Percentiles rank a stretch among this genome's conserved stretches.
These are phyloP conservation scores for Dioscorea zingiberensis DNA, from an alignment of 106 monocot genomes.

Conservation along the genomic window DNA sequence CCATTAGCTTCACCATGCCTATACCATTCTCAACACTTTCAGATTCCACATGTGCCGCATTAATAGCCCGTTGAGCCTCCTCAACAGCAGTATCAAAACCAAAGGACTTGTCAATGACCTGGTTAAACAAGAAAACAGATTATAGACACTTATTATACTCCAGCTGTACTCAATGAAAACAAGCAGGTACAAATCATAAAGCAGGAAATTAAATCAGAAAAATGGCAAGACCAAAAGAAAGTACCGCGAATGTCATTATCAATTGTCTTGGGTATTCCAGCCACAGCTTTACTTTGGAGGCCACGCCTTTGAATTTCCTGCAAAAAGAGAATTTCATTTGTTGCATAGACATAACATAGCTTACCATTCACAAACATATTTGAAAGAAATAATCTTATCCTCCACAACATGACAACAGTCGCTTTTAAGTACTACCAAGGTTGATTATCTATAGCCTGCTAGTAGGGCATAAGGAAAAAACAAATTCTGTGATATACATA, in stretches of 20 bases:
- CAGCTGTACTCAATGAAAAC: neutral
- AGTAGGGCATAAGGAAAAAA: no score
- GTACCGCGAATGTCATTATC: constrained; percentile 8
- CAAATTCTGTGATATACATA: no score
- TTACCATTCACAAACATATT: no score
- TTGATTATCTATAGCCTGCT: no score
- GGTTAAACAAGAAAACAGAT: constrained; percentile 10
- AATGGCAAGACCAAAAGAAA: neutral
- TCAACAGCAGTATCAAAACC: constrained; percentile 79
- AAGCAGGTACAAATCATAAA: neutral
- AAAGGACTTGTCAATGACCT: constrained; percentile 57
- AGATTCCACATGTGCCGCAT: constrained; percentile 76
- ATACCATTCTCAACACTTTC: constrained; percentile 60
- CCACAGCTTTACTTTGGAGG: constrained; percentile 67
- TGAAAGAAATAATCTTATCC: no score
- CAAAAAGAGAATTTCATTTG: neutral
- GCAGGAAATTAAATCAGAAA: neutral
- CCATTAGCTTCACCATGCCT: constrained; percentile 42
- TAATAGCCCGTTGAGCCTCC: constrained; percentile 77
- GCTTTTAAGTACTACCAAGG: no score
- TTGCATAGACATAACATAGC: no score
- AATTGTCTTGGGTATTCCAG: constrained; percentile 18
- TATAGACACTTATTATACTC: neutral
- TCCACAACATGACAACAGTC: no score
- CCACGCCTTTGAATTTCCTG: constrained; percentile 67